phyloP scores from a whole-genome alignment of 805 yeast genomes.

The Barnettozyma californica region DNA sequence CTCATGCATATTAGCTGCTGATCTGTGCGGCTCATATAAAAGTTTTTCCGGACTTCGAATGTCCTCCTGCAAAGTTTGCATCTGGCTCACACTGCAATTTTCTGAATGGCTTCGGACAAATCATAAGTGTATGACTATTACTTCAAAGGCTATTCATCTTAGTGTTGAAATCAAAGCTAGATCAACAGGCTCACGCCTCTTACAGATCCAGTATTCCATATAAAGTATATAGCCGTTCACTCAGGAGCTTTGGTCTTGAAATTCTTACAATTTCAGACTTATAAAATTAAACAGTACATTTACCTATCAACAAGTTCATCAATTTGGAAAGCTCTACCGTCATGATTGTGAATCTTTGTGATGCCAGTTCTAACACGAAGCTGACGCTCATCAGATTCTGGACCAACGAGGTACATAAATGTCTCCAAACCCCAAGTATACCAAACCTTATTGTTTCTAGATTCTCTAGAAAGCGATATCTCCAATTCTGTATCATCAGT shows the following conservation, averaged over 20 bases:
- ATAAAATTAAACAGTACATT: background rate
- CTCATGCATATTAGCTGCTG: background rate
- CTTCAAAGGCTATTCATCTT: background rate
- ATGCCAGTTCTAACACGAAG: conserved; percentile 36
- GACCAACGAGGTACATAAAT: conserved; percentile 36
- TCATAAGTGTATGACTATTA: background rate
- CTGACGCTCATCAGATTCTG: conserved; percentile 16
- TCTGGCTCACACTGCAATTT: too few species aligned
- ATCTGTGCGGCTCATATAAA: background rate
- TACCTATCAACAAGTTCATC: conserved; percentile 5
- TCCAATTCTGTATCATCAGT: conserved; percentile 52
- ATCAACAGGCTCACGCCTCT: too few species aligned
- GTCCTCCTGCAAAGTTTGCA: background rate
- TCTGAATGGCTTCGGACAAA: background rate
- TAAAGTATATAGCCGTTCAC: too few species aligned
- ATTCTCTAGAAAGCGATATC: conserved; percentile 44
- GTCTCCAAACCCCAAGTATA: conserved; percentile 62
- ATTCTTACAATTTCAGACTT: background rate
- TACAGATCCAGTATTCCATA: too few species aligned
- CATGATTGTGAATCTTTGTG: conserved; percentile 34
- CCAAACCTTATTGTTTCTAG: conserved; percentile 45
- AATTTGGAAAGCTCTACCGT: conserved; percentile 27
- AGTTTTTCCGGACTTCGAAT: background rate
- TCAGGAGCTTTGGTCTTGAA: too few species aligned
- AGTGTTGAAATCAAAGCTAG: background rate